These are phyloP conservation scores for Gyrodon lividus DNA, from an alignment of 768 basidiomycete genomes.

Conservation along the genomic window DNA sequence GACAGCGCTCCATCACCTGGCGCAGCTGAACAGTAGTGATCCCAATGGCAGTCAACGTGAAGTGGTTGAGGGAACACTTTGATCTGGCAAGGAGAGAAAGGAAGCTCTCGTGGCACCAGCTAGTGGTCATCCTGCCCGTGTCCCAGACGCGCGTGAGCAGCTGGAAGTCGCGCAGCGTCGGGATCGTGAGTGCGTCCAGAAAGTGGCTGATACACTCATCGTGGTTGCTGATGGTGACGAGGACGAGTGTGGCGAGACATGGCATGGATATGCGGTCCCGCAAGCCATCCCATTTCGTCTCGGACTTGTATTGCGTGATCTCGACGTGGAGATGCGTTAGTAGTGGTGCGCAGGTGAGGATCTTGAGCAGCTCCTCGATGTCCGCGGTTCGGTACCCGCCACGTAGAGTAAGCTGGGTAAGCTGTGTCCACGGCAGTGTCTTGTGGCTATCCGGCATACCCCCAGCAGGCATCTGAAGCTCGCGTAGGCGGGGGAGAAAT, in stretches of 20 bases:
- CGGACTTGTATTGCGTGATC: constrained; percentile 30
- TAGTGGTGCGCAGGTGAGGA: constrained; percentile 27
- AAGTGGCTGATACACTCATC: constrained; percentile 27
- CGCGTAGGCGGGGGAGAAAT: constrained; percentile 20
- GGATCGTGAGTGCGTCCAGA: constrained; percentile 25
- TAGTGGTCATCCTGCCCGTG: constrained; percentile 27
- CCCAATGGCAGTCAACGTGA: constrained; percentile 27
- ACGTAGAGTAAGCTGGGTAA: constrained; percentile 32
- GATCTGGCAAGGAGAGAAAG: constrained; percentile 26
- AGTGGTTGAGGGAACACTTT: constrained; percentile 29
- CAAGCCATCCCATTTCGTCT: constrained; percentile 26
- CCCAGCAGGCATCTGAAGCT: constrained; percentile 31
- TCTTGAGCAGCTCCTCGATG: constrained; percentile 22
- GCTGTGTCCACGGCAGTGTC: constrained; percentile 33
- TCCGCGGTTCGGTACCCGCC: constrained; percentile 30
- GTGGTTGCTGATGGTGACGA: constrained; percentile 31
- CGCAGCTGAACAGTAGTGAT: constrained; percentile 22
- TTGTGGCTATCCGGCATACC: constrained; percentile 31
- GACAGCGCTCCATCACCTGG: constrained; percentile 28
- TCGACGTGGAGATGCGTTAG: constrained; percentile 31
- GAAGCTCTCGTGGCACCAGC: constrained; percentile 31
- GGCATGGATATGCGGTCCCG: constrained; percentile 27
- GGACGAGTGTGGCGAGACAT: constrained; percentile 29
- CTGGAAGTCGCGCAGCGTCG: constrained; percentile 29
- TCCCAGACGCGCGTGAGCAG: constrained; percentile 34